Evolutionary conservation across 2,329 filamentous ascomycete species (phyloP).

Genomic region (Monilinia aucupariae): DNA sequence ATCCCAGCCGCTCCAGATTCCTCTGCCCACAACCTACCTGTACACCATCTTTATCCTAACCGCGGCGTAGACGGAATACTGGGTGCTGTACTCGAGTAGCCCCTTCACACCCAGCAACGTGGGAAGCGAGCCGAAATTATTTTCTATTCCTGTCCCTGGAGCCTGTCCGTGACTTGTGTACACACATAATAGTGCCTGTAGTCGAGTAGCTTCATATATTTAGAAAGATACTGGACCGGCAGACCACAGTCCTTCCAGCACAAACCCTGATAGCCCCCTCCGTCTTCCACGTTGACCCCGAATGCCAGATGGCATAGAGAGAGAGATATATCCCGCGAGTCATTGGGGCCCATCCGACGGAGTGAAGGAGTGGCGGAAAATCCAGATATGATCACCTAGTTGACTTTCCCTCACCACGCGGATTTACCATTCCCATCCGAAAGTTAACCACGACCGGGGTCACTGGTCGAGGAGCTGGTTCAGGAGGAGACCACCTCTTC

Average conservation of each 20-base stretch:
- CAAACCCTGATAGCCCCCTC: neutral
- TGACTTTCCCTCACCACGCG: neutral
- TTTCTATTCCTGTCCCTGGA: neutral
- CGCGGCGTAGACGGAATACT: too few species aligned
- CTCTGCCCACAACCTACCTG: too few species aligned
- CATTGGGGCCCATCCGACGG: neutral
- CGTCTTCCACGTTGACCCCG: neutral
- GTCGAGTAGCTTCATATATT: neutral
- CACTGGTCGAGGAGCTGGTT: neutral
- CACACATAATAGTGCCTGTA: too few species aligned
- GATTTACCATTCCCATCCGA: neutral
- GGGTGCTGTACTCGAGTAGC: neutral
- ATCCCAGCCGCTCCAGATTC: too few species aligned
- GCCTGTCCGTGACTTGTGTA: neutral
- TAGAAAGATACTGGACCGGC: neutral
- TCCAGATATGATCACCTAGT: constrained; percentile 1
- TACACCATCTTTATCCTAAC: neutral
- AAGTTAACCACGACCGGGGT: neutral
- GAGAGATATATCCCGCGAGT: neutral
- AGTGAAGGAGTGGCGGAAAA: neutral
- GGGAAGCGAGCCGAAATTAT: neutral
- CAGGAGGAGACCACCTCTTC: neutral
- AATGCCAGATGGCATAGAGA: too few species aligned
- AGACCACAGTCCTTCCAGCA: neutral
- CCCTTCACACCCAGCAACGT: neutral